Evolutionary conservation across 2,329 filamentous ascomycete genomes (phyloP).

Genomic region (Paraphaeosphaeria minitans): DNA sequence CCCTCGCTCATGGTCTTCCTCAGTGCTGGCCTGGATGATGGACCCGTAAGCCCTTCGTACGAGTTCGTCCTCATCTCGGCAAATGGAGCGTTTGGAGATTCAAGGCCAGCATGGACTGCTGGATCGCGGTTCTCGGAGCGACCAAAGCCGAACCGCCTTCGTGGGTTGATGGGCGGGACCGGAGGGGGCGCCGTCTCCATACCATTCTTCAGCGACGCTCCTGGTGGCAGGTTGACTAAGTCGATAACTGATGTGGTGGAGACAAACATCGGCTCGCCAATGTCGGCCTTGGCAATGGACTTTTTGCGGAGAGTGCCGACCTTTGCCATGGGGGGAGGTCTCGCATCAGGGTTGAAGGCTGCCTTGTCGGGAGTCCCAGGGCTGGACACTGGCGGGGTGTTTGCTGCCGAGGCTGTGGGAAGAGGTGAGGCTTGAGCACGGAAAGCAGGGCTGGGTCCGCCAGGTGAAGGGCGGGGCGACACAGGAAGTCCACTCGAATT

Average conservation of each 20-base stretch:
- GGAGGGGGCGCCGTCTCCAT: slow-evolving; percentile 53
- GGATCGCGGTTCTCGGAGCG: slow-evolving; percentile 48
- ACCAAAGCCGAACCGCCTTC: slow-evolving; percentile 55
- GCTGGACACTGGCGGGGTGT: slow-evolving; percentile 59
- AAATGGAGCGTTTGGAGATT: slow-evolving; percentile 39
- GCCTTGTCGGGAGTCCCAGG: slow-evolving; percentile 50
- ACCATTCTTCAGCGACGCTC: slow-evolving; percentile 60
- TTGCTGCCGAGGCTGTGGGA: slow-evolving; percentile 57
- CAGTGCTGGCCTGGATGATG: slow-evolving; percentile 47
- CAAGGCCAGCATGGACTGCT: slow-evolving; percentile 44
- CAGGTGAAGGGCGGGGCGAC: slow-evolving; percentile 45
- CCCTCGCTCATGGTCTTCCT: slow-evolving; percentile 59
- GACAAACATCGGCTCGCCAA: slow-evolving; percentile 64
- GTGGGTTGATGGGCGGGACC: slow-evolving; percentile 64
- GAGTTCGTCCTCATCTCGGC: slow-evolving; percentile 49
- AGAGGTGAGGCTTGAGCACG: slow-evolving; percentile 51
- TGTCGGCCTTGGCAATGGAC: slow-evolving; percentile 64
- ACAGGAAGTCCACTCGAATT: slow-evolving; percentile 39
- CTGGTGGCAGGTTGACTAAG: slow-evolving; percentile 61
- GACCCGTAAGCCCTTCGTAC: slow-evolving; percentile 49
- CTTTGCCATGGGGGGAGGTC: slow-evolving; percentile 32
- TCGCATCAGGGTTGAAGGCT: slow-evolving; percentile 36
- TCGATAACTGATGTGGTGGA: slow-evolving; percentile 64
- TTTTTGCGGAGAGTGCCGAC: slow-evolving; percentile 56
- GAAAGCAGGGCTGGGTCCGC: slow-evolving; percentile 46